Evolutionary conservation across 352 stramenopile genomes (phyloP), one percentile per base, ranked within the genome.

Genomic region (Phytophthora chlamydospora): DNA sequence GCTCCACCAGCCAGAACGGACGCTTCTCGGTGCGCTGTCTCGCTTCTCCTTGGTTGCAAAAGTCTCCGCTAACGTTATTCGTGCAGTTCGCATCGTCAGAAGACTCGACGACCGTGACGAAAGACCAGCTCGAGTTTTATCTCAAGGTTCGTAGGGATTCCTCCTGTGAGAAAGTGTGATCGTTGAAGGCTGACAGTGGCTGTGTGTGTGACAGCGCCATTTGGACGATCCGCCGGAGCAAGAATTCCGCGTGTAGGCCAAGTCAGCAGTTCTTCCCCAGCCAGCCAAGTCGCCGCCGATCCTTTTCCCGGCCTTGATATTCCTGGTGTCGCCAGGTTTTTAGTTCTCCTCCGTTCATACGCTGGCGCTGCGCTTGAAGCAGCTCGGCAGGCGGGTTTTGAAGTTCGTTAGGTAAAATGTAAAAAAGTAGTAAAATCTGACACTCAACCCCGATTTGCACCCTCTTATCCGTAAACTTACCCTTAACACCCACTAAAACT

Each of bases 81-180:
- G 21, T 40, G n/a, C 65, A 87, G 74, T 77, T 88, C 42, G 60
- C 69, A 12, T 78, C 70, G 21, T 77, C 73, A 13, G 85, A 94
- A 63, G 80, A 89, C 36, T 66, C 75, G 13, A 68, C 71, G 8
- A 77, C 68, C 46, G 60, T 94, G 39, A 87, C 83, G 58, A 94
- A 94, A 70, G 76, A 91, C 46, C 83, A 94, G 34, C 63, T 94
- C n/a, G 79, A 91, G 67, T 94, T 81, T 63, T 94, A 92, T 78
- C 83, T 94, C 71, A 91, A 94, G 76, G 85, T 94, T 57, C 16
- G 67, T 59, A 16, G 24, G 24, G 6, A 19, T 44, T 51, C 32
- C 14, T 36, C 32, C 6, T 32, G 19, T 9, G 11, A n/a, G 50
- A 45, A 31, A 24, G 13, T 11, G 40, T 24, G 21, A n/a, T 33